phyloP scores from a whole-genome alignment of 2,329 filamentous ascomycete genomes.

The Stachybotrys chartarum region DNA sequence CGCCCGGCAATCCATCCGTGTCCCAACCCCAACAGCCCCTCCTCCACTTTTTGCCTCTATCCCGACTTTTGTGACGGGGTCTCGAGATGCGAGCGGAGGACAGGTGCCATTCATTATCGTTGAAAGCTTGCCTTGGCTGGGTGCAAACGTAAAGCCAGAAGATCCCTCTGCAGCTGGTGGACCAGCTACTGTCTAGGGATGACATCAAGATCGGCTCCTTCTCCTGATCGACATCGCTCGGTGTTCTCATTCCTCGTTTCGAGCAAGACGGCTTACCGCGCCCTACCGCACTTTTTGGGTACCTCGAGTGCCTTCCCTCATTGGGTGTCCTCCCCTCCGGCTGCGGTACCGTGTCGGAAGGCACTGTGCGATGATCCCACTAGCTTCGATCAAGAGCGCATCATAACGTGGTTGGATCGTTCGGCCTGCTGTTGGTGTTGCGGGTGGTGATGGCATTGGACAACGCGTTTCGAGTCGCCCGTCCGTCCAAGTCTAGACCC shows the following conservation, averaged over 20 bases:
- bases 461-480: too few species aligned
- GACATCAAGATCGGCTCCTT: background rate
- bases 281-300: background rate
- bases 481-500: background rate
- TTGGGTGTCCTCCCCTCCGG: background rate
- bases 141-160: background rate
- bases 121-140: background rate
- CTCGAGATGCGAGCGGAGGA: too few species aligned
- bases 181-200: background rate
- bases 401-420: background rate
- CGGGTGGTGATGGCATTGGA: background rate
- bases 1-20: background rate
- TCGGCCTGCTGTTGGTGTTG: background rate
- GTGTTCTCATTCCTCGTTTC: background rate
- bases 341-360: background rate
- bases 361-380: background rate
- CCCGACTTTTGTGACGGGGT: too few species aligned
- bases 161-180: background rate
- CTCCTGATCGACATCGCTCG: background rate
- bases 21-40: background rate
- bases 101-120: background rate
- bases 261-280: background rate
- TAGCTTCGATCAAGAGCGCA: background rate
- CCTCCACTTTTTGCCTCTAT: background rate
- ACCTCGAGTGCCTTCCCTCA: background rate